Conservation (phyloP, 441 rosid species). For the Gossypium trilobum region DNA sequence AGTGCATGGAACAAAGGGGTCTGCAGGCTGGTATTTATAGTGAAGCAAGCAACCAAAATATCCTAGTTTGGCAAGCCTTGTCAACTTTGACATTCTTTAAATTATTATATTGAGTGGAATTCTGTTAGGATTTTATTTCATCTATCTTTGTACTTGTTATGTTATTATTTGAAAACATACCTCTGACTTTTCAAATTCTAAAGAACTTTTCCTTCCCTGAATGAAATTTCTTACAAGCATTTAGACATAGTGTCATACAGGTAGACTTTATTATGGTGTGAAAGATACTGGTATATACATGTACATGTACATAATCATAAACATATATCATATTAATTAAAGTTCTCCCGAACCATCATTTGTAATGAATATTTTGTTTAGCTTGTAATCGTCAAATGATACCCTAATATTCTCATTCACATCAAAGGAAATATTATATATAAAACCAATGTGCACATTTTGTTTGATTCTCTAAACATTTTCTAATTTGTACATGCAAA, state of each 20-base stretch:
- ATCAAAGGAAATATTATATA: background rate
- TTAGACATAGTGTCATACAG: background rate
- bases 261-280: conserved; percentile 3
- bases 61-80: conserved; percentile 17
- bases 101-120: conserved; percentile 12
- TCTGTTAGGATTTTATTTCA: conserved; percentile 16
- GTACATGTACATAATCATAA: background rate
- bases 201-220: background rate
- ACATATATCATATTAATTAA: background rate
- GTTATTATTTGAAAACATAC: conserved; percentile 3
- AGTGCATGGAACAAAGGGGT: conserved; percentile 19
- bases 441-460: background rate
- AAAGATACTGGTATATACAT: background rate
- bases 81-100: conserved; percentile 24
- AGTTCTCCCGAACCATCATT: background rate
- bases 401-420: background rate
- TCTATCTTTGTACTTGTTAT: conserved; percentile 15
- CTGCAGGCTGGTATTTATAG: conserved; percentile 32
- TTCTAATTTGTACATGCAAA: background rate
- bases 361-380: background rate
- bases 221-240: conserved; percentile 4
- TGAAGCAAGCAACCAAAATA: background rate
- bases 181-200: conserved; percentile 13
- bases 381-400: background rate
- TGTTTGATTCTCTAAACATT: background rate